Conservation (phyloP, 805 yeast genomes). For the Saturnispora hagleri region DNA sequence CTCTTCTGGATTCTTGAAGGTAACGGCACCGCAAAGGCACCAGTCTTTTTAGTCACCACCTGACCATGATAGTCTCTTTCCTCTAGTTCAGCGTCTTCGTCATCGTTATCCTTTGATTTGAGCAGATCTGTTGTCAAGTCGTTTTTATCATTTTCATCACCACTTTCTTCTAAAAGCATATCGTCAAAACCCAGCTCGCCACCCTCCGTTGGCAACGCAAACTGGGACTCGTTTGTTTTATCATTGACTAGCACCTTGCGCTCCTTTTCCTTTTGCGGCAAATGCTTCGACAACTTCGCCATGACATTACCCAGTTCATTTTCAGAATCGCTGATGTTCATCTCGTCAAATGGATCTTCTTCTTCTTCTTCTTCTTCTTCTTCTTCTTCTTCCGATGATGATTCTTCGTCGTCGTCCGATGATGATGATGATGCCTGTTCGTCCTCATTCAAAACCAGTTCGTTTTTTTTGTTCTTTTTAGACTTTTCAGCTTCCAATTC, state of each 20-base stretch:
- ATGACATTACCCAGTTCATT: conserved; percentile 44
- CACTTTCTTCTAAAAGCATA: conserved; percentile 49
- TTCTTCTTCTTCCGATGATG: conserved; percentile 5
- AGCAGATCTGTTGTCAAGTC: conserved; percentile 40
- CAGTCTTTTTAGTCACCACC: conserved; percentile 13
- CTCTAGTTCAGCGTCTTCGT: conserved; percentile 20
- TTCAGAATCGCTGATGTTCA: conserved; percentile 27
- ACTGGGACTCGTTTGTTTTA: conserved; percentile 58
- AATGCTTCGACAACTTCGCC: conserved; percentile 29
- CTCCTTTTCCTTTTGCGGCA: conserved; percentile 28
- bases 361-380: conserved; percentile 14
- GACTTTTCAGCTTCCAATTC: background rate
- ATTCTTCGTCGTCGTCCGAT: background rate
- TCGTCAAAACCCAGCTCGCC: conserved; percentile 56
- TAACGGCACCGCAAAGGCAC: conserved; percentile 66
- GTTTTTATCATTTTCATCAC: background rate
- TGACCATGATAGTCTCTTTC: conserved; percentile 18
- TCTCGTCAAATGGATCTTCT: conserved; percentile 22
- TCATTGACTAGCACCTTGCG: conserved; percentile 42
- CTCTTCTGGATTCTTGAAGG: conserved; percentile 81
- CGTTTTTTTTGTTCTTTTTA: conserved; percentile 11
- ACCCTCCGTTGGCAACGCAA: conserved; percentile 52
- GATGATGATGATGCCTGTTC: conserved; percentile 13
- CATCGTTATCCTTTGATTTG: conserved; percentile 8
- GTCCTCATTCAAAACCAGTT: conserved; percentile 16